Conservation (phyloP, 106 monocot species). For the Hemerocallis citrina region DNA sequence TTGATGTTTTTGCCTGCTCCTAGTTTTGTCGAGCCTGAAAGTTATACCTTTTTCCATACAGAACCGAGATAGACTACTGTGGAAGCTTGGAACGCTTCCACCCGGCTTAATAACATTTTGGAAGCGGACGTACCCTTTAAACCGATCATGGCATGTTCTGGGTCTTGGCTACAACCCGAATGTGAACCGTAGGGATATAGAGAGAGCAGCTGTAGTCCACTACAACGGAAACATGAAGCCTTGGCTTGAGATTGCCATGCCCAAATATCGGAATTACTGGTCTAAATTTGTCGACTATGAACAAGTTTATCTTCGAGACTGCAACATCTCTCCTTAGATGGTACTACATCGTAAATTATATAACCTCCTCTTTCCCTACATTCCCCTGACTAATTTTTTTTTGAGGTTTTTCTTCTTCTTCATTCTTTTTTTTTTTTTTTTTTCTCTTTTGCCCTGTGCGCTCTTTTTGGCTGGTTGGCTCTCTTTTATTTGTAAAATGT, state of each 20-base stretch:
- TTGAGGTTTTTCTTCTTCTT: not conserved
- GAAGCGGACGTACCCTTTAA: slow-evolving; percentile 22
- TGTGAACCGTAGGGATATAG: slow-evolving; percentile 28
- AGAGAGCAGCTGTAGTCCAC: slow-evolving; percentile 41
- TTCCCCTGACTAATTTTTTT: not conserved
- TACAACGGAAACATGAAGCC: slow-evolving; percentile 61
- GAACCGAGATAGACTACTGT: slow-evolving; percentile 43
- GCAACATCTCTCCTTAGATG: slow-evolving; percentile 39
- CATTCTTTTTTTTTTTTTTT: not conserved
- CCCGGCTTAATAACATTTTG: slow-evolving; percentile 51
- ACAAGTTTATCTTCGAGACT: slow-evolving; percentile 40
- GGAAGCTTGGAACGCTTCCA: slow-evolving; percentile 51
- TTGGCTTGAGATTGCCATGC: slow-evolving; percentile 49
- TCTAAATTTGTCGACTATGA: slow-evolving; percentile 35
- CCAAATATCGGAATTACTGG: slow-evolving; percentile 38
- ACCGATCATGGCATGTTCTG: slow-evolving; percentile 42
- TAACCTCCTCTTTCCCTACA: not conserved
- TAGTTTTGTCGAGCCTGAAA: too few species aligned
- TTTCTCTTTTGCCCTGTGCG: not conserved
- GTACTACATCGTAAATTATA: too few species aligned
- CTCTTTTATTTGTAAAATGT: not conserved
- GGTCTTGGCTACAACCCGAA: slow-evolving; percentile 53
- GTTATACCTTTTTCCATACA: slow-evolving; percentile 15
- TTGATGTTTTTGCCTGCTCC: too few species aligned
- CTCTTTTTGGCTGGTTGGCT: not conserved